A percentile compares a stretch with the other conserved stretches of the same genome.
These are phyloP conservation scores for Dictyostelium brefeldianum DNA, from an alignment of 78 protist genomes.

Conservation along the genomic window DNA sequence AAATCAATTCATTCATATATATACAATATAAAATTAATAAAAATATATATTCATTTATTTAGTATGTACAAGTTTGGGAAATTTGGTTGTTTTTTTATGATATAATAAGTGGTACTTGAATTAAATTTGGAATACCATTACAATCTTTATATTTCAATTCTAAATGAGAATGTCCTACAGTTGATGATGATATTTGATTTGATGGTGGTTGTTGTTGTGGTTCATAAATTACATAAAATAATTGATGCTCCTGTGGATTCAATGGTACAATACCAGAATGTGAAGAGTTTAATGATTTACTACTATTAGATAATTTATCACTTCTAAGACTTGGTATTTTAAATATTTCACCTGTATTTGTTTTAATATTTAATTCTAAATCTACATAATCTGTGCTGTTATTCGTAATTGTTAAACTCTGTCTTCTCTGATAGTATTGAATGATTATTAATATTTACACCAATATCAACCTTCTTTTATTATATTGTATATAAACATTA, in stretches of 20 bases:
- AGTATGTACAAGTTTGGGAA: neutral
- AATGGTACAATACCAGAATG: neutral
- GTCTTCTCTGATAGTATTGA: neutral
- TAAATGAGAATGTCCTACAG: neutral
- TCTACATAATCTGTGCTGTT: neutral
- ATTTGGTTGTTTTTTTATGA: neutral
- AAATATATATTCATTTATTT: neutral
- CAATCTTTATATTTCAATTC: neutral
- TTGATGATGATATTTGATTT: neutral
- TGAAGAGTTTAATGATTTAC: neutral
- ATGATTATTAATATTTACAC: too few species aligned
- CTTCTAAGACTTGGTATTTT: slow-evolving; percentile 17
- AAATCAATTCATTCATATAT: neutral
- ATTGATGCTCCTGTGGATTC: slow-evolving; percentile 11
- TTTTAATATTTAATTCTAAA: slow-evolving; percentile 1
- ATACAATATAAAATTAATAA: neutral
- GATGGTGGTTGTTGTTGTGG: neutral
- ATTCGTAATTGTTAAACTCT: neutral
- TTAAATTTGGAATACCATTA: neutral
- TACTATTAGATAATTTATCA: neutral
- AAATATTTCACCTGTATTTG: neutral
- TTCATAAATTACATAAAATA: neutral
- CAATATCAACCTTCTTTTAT: too few species aligned
- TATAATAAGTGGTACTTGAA: neutral
- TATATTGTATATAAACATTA: too few species aligned